These are phyloP conservation scores for Dicorynia guianensis DNA, from an alignment of 306 rosid species.

Conservation along the genomic window DNA sequence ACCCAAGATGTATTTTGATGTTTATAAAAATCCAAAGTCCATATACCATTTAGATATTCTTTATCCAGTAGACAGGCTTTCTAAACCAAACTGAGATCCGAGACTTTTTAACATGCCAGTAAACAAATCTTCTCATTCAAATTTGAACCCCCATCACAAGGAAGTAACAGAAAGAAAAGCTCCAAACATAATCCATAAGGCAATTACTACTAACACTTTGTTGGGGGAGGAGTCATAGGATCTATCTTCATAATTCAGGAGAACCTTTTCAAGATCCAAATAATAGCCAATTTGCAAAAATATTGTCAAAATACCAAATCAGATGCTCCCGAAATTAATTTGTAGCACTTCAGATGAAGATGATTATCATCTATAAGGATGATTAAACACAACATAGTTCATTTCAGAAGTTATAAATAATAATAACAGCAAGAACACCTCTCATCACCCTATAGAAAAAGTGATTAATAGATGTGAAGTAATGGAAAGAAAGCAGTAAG, in stretches of 20 bases:
- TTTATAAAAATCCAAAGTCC: neutral
- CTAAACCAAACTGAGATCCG: neutral
- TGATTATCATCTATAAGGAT: neutral
- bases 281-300: slow-evolving; percentile 2
- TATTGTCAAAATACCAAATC: neutral
- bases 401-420: no score
- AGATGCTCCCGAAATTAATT: neutral
- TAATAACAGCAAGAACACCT: no score
- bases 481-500: no score
- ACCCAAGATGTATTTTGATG: neutral
- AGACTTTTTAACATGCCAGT: neutral
- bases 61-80: neutral
- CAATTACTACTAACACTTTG: neutral
- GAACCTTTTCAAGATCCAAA: slow-evolving; percentile 26
- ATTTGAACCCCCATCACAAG: neutral
- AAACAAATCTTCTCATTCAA: neutral
- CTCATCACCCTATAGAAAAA: no score
- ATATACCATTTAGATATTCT: neutral
- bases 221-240: neutral
- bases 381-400: no score
- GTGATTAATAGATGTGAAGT: no score
- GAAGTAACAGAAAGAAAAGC: neutral
- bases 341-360: neutral
- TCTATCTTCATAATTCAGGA: neutral
- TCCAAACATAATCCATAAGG: neutral